A percentile compares a stretch with the other conserved stretches of the same genome.
These are phyloP conservation scores for Nannochloris sp. DNA, from an alignment of 139 green algal species.

Conservation along the genomic window DNA sequence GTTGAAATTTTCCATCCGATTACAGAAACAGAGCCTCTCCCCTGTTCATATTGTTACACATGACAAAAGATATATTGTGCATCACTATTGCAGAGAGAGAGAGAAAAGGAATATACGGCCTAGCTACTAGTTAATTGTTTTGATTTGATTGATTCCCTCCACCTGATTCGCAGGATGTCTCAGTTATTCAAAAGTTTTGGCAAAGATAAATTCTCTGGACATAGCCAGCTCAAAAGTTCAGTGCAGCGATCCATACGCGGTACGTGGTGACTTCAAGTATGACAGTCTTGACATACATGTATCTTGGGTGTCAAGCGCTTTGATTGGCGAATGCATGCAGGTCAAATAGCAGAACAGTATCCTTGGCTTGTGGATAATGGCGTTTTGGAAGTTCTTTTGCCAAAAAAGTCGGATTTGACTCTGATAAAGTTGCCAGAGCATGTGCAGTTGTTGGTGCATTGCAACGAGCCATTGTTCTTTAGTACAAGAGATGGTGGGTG, in stretches of 20 bases:
- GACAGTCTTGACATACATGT: not conserved
- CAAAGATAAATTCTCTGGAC: conserved; percentile 23
- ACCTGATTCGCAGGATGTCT: conserved; percentile 5
- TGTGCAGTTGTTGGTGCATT: conserved; percentile 76
- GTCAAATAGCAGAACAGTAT: conserved; percentile 76
- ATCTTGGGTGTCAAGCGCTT: not conserved
- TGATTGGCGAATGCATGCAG: conserved; percentile 36
- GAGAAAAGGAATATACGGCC: no score
- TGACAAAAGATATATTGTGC: no score
- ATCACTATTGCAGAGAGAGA: no score
- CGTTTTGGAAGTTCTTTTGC: conserved; percentile 82
- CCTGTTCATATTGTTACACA: no score
- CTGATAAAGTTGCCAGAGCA: conserved; percentile 84
- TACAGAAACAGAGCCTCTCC: no score
- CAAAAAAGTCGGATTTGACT: conserved; percentile 86
- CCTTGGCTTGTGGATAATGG: conserved; percentile 68
- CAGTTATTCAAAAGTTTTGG: conserved; percentile 30
- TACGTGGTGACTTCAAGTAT: not conserved
- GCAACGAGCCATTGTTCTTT: conserved; percentile 85
- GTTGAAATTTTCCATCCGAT: no score
- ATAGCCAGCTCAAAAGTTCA: conserved; percentile 31
- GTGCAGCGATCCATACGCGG: conserved; percentile 28
- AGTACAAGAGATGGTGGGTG: conserved; percentile 81
- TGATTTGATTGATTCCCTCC: not conserved
- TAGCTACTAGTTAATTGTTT: no score